These are phyloP conservation scores for Sporothrix inflata DNA, from an alignment of 2,329 filamentous ascomycete genomes.

Conservation along the genomic window DNA sequence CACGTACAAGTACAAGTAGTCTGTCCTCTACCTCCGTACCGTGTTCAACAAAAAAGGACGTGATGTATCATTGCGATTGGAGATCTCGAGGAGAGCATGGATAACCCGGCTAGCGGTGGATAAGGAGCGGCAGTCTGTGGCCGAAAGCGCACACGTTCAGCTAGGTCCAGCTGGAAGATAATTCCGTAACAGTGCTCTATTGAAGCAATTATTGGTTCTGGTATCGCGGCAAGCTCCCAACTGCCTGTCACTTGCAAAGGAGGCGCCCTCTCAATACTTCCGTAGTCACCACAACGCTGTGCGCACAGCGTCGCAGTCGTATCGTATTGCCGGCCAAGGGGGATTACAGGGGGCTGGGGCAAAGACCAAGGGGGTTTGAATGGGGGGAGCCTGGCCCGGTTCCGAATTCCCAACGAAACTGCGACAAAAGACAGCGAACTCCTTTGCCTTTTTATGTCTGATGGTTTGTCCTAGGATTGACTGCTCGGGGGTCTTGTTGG, in stretches of 20 bases:
- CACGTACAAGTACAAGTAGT: no score
- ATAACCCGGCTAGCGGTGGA: not conserved
- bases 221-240: not conserved
- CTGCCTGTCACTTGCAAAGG: no score
- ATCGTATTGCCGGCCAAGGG: constrained; percentile 14
- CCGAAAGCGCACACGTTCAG: not conserved
- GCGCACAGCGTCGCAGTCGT: constrained; percentile 2
- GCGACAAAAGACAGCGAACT: not conserved
- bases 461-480: no score
- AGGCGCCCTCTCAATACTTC: not conserved
- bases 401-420: not conserved
- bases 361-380: no score
- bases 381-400: not conserved
- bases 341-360: no score
- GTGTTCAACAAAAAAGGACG: not conserved
- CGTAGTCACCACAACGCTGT: not conserved
- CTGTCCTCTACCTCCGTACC: not conserved
- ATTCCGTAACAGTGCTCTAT: not conserved
- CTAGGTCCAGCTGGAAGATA: not conserved
- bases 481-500: no score
- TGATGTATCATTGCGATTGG: constrained; percentile 3
- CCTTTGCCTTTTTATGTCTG: no score
- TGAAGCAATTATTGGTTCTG: not conserved
- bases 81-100: not conserved
- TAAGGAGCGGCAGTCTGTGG: not conserved